Conservation (phyloP, 805 yeast species). For the Starmerella bombi region DNA sequence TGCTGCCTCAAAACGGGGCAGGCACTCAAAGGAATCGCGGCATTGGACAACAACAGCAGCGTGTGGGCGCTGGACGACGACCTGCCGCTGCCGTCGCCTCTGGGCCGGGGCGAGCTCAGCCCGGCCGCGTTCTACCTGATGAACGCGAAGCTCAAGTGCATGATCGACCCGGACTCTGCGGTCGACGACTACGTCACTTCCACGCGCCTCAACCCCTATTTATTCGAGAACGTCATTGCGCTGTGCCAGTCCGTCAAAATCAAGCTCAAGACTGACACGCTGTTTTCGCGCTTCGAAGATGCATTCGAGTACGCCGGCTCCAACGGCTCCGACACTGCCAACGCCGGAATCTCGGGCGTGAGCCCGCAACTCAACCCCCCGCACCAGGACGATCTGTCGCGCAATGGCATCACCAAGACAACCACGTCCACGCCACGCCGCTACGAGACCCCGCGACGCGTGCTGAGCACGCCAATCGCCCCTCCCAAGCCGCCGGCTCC, state of each 20-base stretch:
- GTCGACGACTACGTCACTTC: slow-evolving; percentile 56
- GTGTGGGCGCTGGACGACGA: slow-evolving; percentile 15
- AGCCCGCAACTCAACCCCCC: too few relatives aligned
- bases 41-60: slow-evolving; percentile 26
- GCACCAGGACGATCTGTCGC: too few relatives aligned
- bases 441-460: slow-evolving; percentile 6
- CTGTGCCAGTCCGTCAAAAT: slow-evolving; percentile 56
- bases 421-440: slow-evolving; percentile 19
- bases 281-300: slow-evolving; percentile 20
- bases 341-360: too few relatives aligned
- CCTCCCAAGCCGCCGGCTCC: not conserved
- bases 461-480: slow-evolving; percentile 6
- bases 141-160: slow-evolving; percentile 52
- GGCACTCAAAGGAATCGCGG: slow-evolving; percentile 50
- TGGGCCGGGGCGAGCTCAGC: slow-evolving; percentile 15
- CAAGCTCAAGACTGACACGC: slow-evolving; percentile 41
- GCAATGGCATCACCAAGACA: too few relatives aligned
- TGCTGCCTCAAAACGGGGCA: slow-evolving; percentile 45
- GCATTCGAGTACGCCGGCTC: slow-evolving; percentile 7
- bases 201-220: slow-evolving; percentile 58
- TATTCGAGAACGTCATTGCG: slow-evolving; percentile 77
- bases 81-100: slow-evolving; percentile 9
- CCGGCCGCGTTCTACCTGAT: slow-evolving; percentile 53
- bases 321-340: not conserved
- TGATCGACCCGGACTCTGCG: slow-evolving; percentile 47